Conservation (phyloP, 768 basidiomycete species). For the Kwoniella heveanensis region DNA sequence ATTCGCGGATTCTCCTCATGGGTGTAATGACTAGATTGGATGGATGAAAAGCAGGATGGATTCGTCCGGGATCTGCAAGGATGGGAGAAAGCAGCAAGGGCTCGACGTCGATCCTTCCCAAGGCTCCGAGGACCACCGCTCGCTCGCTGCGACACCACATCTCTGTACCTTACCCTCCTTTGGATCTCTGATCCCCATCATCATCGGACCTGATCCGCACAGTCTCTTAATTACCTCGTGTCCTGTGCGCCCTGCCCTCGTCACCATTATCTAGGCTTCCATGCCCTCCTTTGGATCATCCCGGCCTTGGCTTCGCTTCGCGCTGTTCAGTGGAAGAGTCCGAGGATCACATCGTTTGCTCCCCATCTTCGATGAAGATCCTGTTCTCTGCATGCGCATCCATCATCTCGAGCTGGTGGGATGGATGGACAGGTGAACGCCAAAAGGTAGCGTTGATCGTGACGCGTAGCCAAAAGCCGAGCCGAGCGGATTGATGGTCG, state of each 20-base stretch:
- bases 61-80: neutral
- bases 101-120: neutral
- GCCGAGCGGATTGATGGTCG: slow-evolving; percentile 1
- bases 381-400: too few relatives aligned
- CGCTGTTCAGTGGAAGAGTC: too few relatives aligned
- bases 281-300: neutral
- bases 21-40: too few relatives aligned
- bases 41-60: too few relatives aligned
- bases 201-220: neutral
- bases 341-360: too few relatives aligned
- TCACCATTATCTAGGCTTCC: neutral
- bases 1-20: too few relatives aligned
- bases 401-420: too few relatives aligned
- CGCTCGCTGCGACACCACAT: neutral
- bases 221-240: neutral
- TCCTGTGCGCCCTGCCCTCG: neutral
- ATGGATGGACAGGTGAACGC: too few relatives aligned
- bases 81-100: neutral
- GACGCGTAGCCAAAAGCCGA: neutral
- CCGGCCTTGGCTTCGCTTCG: too few relatives aligned
- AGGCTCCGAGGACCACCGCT: neutral
- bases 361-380: too few relatives aligned
- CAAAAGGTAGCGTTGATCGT: too few relatives aligned
- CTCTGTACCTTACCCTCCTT: too few relatives aligned
- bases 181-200: neutral